Conservation (phyloP, 495 filamentous ascomycete genomes). For the Penicillium argentinense region DNA sequence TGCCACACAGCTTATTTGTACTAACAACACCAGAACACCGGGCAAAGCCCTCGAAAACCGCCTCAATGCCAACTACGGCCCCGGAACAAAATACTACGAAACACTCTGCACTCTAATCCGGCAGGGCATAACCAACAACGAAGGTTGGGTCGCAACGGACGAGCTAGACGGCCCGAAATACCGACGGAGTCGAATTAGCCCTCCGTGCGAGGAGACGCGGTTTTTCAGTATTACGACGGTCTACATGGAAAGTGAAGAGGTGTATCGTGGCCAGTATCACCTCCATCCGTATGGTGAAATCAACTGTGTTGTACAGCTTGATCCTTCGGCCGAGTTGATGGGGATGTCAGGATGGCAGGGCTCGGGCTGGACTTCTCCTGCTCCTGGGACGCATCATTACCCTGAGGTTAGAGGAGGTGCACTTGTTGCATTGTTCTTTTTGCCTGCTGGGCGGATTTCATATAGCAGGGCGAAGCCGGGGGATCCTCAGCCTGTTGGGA, state of each 20-base stretch:
- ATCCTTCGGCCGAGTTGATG: constrained; percentile 37
- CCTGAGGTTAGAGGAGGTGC: constrained; percentile 39
- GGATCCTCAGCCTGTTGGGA: constrained; percentile 32
- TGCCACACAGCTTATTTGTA: background rate
- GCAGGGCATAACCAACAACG: constrained; percentile 31
- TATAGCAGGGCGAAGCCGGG: constrained; percentile 34
- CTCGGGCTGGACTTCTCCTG: constrained; percentile 45
- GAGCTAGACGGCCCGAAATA: constrained; percentile 42
- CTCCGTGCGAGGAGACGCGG: constrained; percentile 35
- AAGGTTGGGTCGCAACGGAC: constrained; percentile 44
- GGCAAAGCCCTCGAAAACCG: constrained; percentile 40
- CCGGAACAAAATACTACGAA: constrained; percentile 40
- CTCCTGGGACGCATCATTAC: constrained; percentile 46
- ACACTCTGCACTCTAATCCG: constrained; percentile 38
- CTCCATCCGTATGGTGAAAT: constrained; percentile 50
- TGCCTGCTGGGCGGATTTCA: constrained; percentile 41
- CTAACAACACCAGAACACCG: constrained; percentile 48
- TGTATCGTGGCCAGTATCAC: constrained; percentile 45
- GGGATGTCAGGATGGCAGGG: constrained; percentile 47
- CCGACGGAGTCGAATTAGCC: constrained; percentile 40
- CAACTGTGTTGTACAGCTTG: constrained; percentile 48
- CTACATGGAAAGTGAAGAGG: constrained; percentile 44
- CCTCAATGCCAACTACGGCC: constrained; percentile 44
- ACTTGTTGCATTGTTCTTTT: constrained; percentile 43
- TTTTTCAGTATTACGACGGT: constrained; percentile 51